Evolutionary conservation across 2,329 filamentous ascomycete genomes (phyloP).

Genomic region (Exophiala spinifera): DNA sequence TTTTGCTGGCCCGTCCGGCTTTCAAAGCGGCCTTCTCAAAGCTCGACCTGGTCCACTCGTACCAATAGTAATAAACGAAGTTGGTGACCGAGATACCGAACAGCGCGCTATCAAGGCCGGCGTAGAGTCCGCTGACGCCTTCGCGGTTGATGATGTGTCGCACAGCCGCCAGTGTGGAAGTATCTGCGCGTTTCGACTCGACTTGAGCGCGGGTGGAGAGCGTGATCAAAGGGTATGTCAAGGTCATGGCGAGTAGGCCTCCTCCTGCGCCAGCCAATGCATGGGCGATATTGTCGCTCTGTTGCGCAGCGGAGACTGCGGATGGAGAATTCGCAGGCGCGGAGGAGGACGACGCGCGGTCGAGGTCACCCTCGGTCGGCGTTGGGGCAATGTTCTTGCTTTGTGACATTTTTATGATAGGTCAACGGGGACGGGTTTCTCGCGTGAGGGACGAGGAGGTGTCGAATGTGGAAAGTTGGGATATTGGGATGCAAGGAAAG

Average conservation of each 20-base stretch:
- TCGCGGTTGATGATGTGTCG: constrained; percentile 87
- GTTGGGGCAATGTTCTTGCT: constrained; percentile 19
- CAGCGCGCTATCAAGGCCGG: constrained; percentile 86
- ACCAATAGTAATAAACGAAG: constrained; percentile 99
- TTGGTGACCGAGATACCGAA: constrained; percentile 99
- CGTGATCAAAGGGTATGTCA: constrained; percentile 96
- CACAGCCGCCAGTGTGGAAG: constrained; percentile 77
- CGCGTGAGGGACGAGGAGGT: too few species aligned
- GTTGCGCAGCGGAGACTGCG: constrained; percentile 66
- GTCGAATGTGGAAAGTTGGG: too few species aligned
- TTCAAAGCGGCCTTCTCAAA: constrained; percentile 73
- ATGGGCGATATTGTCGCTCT: constrained; percentile 96
- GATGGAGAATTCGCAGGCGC: too few species aligned
- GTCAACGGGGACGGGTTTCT: not conserved
- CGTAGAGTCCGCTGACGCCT: constrained; percentile 83
- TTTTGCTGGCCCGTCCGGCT: constrained; percentile 69
- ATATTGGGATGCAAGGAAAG: not conserved
- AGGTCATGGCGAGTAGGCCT: constrained; percentile 88
- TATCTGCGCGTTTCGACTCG: constrained; percentile 88
- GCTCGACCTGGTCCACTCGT: constrained; percentile 88
- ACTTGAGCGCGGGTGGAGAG: constrained; percentile 96
- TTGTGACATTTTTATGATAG: constrained; percentile 18
- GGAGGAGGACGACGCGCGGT: constrained; percentile 12
- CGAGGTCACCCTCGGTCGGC: constrained; percentile 19
- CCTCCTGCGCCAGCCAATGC: constrained; percentile 90